These are phyloP conservation scores for Salvia hispanica DNA, from an alignment of 257 asterid genomes.

Conservation along the genomic window DNA sequence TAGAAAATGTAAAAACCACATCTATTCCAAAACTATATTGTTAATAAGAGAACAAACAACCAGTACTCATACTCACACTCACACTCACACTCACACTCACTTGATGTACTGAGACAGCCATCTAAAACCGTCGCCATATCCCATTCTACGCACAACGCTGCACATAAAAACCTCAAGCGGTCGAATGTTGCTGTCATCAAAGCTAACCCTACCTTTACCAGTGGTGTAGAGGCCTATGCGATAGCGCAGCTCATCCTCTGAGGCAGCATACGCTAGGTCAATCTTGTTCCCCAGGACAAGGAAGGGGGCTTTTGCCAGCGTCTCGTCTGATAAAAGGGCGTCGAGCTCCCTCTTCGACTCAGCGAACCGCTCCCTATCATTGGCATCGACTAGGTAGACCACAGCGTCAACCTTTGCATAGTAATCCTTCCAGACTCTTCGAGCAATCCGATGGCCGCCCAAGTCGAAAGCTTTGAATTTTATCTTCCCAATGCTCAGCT, in stretches of 20 bases:
- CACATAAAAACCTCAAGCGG: conserved; percentile 57
- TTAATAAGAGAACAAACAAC: neutral
- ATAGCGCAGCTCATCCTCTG: conserved; percentile 48
- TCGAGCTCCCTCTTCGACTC: conserved; percentile 56
- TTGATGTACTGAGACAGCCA: conserved; percentile 53
- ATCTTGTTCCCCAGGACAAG: conserved; percentile 56
- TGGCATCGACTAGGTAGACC: conserved; percentile 51
- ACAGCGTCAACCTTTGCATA: conserved; percentile 58
- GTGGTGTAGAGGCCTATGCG: conserved; percentile 48
- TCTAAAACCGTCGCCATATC: conserved; percentile 59
- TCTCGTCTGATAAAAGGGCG: conserved; percentile 47
- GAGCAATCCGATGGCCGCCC: conserved; percentile 58
- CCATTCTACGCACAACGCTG: conserved; percentile 60
- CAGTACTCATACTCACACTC: conserved; percentile 10
- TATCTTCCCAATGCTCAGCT: conserved; percentile 49
- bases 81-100: conserved; percentile 31
- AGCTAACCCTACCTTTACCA: conserved; percentile 43
- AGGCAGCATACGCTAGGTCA: conserved; percentile 48
- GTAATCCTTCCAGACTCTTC: conserved; percentile 63
- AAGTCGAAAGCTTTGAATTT: conserved; percentile 56
- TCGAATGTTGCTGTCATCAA: conserved; percentile 32
- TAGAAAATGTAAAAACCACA: neutral
- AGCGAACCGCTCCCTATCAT: conserved; percentile 46
- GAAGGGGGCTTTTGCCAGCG: conserved; percentile 45
- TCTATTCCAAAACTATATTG: neutral